Evolutionary conservation across 2,329 filamentous ascomycete species (phyloP).

Genomic region (Thielaviopsis ethacetica): DNA sequence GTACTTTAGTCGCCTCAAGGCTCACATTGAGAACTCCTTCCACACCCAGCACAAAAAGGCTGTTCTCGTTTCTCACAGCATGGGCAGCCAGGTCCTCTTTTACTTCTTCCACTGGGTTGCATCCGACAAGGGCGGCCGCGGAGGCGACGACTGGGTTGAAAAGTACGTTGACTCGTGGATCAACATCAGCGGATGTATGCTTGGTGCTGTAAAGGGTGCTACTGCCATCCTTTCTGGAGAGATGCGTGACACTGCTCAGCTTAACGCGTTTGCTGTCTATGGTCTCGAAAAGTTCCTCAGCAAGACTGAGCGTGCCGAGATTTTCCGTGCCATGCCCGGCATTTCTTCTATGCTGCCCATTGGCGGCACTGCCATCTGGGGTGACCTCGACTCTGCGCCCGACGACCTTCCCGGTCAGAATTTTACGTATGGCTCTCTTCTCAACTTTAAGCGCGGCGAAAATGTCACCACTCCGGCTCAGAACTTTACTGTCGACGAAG

Average conservation of each 20-base stretch:
- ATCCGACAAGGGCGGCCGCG: constrained; percentile 57
- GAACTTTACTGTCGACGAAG: constrained; percentile 70
- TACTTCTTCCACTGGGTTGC: constrained; percentile 74
- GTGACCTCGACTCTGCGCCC: constrained; percentile 70
- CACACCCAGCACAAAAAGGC: constrained; percentile 62
- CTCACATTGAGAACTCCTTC: constrained; percentile 72
- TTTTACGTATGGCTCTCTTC: constrained; percentile 59
- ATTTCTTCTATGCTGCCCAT: constrained; percentile 94
- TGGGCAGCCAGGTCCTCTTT: constrained; percentile 91
- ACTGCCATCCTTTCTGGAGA: constrained; percentile 86
- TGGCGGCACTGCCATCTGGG: constrained; percentile 90
- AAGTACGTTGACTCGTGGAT: constrained; percentile 86
- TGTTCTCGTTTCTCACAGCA: constrained; percentile 81
- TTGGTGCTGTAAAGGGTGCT: constrained; percentile 80
- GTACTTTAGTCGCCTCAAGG: constrained; percentile 84
- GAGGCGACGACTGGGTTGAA: constrained; percentile 81
- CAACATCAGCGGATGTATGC: constrained; percentile 96
- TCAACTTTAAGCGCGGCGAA: constrained; percentile 60
- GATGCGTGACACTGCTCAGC: constrained; percentile 94
- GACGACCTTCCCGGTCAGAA: constrained; percentile 65
- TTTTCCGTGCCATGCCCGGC: constrained; percentile 94
- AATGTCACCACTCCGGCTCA: constrained; percentile 47
- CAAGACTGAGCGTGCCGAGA: constrained; percentile 75
- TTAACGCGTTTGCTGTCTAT: constrained; percentile 93
- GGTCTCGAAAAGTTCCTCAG: constrained; percentile 91